Evolutionary conservation across 495 filamentous ascomycete genomes (phyloP).

Genomic region (Cenococcum geophilum): DNA sequence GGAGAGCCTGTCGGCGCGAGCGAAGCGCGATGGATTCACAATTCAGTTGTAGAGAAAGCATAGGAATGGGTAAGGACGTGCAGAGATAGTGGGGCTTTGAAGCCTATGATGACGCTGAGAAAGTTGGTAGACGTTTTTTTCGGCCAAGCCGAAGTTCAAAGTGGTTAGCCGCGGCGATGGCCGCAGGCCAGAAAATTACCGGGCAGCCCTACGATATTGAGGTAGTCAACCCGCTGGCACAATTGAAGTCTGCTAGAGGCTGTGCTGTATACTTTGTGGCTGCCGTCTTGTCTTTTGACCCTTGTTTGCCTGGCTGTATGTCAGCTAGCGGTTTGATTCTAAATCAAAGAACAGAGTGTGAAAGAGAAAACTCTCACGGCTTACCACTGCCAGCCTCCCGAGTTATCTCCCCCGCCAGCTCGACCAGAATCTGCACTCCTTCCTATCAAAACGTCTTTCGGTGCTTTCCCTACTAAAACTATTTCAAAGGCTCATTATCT

Average conservation of each 20-base stretch:
- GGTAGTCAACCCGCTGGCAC: background rate
- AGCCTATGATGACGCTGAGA: background rate
- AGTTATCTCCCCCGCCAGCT: background rate
- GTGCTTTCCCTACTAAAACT: background rate
- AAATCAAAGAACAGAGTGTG: background rate
- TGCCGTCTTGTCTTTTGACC: constrained; percentile 7
- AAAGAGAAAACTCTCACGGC: background rate
- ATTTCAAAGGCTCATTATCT: background rate
- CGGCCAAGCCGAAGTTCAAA: constrained; percentile 4
- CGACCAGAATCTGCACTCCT: background rate
- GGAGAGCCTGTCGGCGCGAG: background rate
- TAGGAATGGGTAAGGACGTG: background rate
- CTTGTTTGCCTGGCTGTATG: background rate
- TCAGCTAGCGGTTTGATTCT: background rate
- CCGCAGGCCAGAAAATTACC: background rate
- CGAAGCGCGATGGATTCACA: background rate
- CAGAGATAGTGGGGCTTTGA: constrained; percentile 3
- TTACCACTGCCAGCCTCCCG: background rate
- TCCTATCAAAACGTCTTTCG: background rate
- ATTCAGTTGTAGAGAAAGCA: background rate
- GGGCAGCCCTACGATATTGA: background rate
- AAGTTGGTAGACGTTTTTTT: constrained; percentile 11
- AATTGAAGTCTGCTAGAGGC: background rate
- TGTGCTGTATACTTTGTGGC: constrained; percentile 10
- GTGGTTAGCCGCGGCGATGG: background rate